Evolutionary conservation across 169 alveolate genomes (phyloP).

Genomic region (Plasmodium inui): DNA sequence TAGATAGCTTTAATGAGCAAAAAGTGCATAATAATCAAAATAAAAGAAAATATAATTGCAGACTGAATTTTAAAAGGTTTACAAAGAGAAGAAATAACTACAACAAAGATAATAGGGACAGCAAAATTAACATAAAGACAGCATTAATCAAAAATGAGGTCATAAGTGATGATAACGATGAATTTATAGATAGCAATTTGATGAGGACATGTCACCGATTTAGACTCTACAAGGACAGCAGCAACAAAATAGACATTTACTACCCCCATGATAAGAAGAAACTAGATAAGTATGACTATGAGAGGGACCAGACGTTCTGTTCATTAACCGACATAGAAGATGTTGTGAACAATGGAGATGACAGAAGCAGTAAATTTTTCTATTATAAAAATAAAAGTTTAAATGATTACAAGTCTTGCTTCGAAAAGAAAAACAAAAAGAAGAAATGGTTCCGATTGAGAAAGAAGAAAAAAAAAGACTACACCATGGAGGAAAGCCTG

Average conservation of each 20-base stretch:
- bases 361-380: conserved; percentile 41
- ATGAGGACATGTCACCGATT: conserved; percentile 61
- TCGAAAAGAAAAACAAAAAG: conserved; percentile 48
- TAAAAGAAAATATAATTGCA: conserved; percentile 63
- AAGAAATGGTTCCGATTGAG: conserved; percentile 61
- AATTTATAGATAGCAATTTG: conserved; percentile 30
- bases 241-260: conserved; percentile 11
- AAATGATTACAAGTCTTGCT: conserved; percentile 62
- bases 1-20: conserved; percentile 32
- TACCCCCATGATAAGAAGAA: conserved; percentile 33
- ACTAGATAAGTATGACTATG: conserved; percentile 43
- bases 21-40: conserved; percentile 35
- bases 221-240: conserved; percentile 6
- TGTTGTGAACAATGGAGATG: conserved; percentile 20
- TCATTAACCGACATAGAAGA: conserved; percentile 62
- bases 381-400: conserved; percentile 67
- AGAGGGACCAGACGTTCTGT: conserved; percentile 56
- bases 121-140: conserved; percentile 79
- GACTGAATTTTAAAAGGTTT: conserved; percentile 51
- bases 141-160: conserved; percentile 79
- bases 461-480: conserved; percentile 58
- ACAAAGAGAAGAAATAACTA: conserved; percentile 33
- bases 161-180: conserved; percentile 71
- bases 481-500: conserved; percentile 24
- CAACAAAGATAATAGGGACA: conserved; percentile 66